Base-by-base conservation (phyloP, 768 basidiomycete genomes). In the Daedaleopsis sinensis region DNA sequence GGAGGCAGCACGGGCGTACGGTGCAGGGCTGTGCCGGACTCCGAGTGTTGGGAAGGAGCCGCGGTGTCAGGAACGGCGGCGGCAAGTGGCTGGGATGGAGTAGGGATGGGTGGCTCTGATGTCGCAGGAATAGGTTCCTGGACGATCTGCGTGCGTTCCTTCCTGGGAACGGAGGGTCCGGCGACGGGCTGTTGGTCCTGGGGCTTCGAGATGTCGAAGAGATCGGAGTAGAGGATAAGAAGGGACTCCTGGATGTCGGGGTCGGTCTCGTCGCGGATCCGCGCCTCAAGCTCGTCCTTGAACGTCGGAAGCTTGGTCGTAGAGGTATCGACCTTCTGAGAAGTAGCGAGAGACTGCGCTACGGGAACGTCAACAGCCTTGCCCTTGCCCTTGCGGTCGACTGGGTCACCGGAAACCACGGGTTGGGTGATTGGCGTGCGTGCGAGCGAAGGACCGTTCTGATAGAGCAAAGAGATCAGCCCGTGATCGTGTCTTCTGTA, bases 321-420 rank as follows among this genome's bases (percentile, higher is more conserved):
- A 18, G 21, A 2, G 10, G 55, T 38, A 11, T 48, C 38, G 3
- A 52, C 2, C 9, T 47, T n/a, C 8, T 39, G 23, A 16, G 53
- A n/a, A 4, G 23, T 19, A n/a, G 36, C 36, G 13, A 24, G 37
- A 19, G 42, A 4, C 16, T 24, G 18, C 16, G 58, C 27, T 11
- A 9, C 16, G 37, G 59, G 37, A 47, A 63, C n/a, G 46, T 68
- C 55, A 42, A 59, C 47, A 9, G 65, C 67, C 52, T 67, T 71
- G 18, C 68, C 68, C 61, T 69, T 69, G 46, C 63, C 69, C 55
- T 66, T 64, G 47, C 38, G 44, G 16, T 59, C 66, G 8, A 55
- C 55, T 6, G 70, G 55, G 15, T 24, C 13, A 1, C 47, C 21
- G 6, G 47, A 6, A 15, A 44, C 10, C 10, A n/a, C 10, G 8